Conservation (phyloP, 805 yeast species). For the Lachancea lanzarotensis region DNA sequence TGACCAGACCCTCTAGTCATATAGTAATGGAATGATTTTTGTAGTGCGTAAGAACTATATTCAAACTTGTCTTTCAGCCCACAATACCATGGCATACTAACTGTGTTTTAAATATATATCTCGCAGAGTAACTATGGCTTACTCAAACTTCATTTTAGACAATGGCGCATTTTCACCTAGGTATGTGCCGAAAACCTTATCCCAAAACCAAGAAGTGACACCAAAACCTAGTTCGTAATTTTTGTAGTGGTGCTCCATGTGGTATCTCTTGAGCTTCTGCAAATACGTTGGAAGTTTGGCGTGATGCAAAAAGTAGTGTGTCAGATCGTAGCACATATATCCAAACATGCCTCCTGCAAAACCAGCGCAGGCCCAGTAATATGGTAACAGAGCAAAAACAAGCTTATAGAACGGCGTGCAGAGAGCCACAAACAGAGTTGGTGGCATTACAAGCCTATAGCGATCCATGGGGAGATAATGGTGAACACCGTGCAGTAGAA, state of each 20-base stretch:
- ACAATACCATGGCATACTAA: too few species aligned
- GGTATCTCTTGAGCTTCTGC: constrained; percentile 79
- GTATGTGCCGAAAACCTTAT: constrained; percentile 78
- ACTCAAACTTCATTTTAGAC: constrained; percentile 32
- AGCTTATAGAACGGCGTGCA: constrained; percentile 75
- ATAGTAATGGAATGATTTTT: not conserved
- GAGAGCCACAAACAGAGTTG: constrained; percentile 66
- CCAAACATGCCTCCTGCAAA: constrained; percentile 97
- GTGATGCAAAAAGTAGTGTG: constrained; percentile 94
- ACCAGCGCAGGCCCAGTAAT: constrained; percentile 78
- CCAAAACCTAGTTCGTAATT: constrained; percentile 96
- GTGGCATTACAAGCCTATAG: constrained; percentile 92
- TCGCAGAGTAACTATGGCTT: not conserved
- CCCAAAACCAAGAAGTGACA: constrained; percentile 93
- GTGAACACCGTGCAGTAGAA: constrained; percentile 90
- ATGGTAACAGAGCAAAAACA: constrained; percentile 73
- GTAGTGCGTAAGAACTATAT: too few species aligned
- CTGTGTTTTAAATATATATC: not conserved
- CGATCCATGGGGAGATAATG: constrained; percentile 97
- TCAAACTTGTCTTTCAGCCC: too few species aligned
- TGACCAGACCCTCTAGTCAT: not conserved
- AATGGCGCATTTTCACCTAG: constrained; percentile 40
- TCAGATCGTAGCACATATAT: constrained; percentile 82
- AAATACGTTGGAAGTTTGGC: constrained; percentile 68
- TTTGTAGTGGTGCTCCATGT: constrained; percentile 95